A percentile compares a stretch with the other conserved stretches of the same genome.
Conservation (phyloP, 352 stramenopile genomes). For the Pythium utonaiense region DNA sequence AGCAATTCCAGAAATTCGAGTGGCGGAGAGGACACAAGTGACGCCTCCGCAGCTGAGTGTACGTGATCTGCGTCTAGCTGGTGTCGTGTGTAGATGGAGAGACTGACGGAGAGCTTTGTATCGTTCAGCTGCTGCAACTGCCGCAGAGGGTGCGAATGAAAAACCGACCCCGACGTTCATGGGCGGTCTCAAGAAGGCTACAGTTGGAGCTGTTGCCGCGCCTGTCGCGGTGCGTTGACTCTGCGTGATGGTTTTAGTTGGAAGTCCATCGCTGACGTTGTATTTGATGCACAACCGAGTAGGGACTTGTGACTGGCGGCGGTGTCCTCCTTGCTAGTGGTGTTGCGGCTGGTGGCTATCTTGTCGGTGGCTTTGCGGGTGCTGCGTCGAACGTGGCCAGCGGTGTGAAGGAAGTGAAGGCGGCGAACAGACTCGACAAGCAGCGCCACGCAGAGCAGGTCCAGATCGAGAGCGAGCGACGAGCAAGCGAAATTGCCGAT, state of each 20-base stretch:
- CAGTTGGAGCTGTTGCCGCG: slow-evolving; percentile 71
- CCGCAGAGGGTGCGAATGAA: slow-evolving; percentile 42
- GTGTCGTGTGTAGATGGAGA: not conserved
- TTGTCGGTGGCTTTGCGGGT: slow-evolving; percentile 80
- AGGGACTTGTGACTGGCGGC: slow-evolving; percentile 75
- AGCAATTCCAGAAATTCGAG: slow-evolving; percentile 26
- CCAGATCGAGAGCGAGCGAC: slow-evolving; percentile 16
- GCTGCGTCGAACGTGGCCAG: slow-evolving; percentile 80
- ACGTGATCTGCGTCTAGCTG: not conserved
- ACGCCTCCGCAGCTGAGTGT: slow-evolving; percentile 26
- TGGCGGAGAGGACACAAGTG: slow-evolving; percentile 29
- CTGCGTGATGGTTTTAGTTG: not conserved
- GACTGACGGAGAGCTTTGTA: not conserved
- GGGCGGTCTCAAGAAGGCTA: slow-evolving; percentile 83
- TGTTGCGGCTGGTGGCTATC: slow-evolving; percentile 69
- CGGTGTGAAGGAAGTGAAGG: slow-evolving; percentile 78
- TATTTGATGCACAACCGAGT: not conserved
- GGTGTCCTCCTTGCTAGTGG: slow-evolving; percentile 73
- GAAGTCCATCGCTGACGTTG: not conserved
- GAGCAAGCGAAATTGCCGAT: slow-evolving; percentile 5
- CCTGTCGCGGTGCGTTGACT: slow-evolving; percentile 55
- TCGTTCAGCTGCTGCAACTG: slow-evolving; percentile 2
- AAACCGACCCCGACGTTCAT: slow-evolving; percentile 79
- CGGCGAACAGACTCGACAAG: slow-evolving; percentile 71
- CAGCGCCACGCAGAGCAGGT: slow-evolving; percentile 17